phyloP scores from a whole-genome alignment of 306 rosid genomes.

The Vicia villosa region DNA sequence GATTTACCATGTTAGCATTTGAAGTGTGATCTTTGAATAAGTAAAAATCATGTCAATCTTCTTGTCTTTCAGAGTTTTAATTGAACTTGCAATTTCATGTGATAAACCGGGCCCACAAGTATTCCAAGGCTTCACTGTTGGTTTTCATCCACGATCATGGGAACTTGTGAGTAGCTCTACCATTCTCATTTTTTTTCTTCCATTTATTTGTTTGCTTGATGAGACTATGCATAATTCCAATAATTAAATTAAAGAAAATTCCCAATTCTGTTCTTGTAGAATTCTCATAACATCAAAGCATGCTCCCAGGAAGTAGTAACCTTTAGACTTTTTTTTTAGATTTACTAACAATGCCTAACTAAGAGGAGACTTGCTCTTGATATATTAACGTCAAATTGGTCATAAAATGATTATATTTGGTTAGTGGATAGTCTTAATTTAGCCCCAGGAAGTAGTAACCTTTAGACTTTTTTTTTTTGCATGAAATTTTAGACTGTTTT shows the following conservation, averaged over 20 bases:
- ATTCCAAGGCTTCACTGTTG: constrained; percentile 90
- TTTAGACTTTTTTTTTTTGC: neutral
- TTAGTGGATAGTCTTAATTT: constrained; percentile 9
- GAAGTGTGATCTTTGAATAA: constrained; percentile 34
- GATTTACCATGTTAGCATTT: constrained; percentile 24
- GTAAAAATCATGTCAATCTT: constrained; percentile 34
- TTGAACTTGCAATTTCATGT: constrained; percentile 79
- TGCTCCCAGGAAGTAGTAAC: no score
- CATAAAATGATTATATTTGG: constrained; percentile 5
- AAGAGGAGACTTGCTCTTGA: neutral
- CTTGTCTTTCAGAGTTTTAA: constrained; percentile 64
- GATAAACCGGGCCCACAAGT: constrained; percentile 75
- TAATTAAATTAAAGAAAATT: constrained; percentile 12
- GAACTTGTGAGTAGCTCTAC: constrained; percentile 72
- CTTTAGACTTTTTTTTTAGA: no score
- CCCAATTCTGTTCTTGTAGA: constrained; percentile 17
- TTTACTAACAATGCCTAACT: constrained; percentile 3
- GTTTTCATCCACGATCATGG: constrained; percentile 97
- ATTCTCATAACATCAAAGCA: constrained; percentile 17
- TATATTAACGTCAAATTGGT: constrained; percentile 25
- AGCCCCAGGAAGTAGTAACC: constrained; percentile 12
- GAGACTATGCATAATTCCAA: constrained; percentile 13
- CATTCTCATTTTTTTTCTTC: constrained; percentile 17
- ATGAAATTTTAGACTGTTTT: constrained; percentile 1
- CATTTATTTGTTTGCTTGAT: constrained; percentile 18